These are phyloP conservation scores for Hypoxylon intermedium DNA, from an alignment of 495 filamentous ascomycete species.

Conservation along the genomic window DNA sequence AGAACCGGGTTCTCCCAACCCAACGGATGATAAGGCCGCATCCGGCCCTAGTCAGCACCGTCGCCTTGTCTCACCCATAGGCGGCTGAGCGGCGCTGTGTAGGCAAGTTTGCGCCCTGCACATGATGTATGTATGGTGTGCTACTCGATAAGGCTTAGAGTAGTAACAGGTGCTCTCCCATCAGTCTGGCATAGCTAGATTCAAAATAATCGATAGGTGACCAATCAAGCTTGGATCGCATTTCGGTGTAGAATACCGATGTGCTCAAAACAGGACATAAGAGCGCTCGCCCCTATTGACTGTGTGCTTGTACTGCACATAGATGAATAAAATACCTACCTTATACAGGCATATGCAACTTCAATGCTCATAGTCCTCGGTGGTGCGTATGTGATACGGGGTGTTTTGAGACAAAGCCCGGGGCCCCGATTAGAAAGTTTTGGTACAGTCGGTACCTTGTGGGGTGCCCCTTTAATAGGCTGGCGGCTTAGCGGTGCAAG, in stretches of 20 bases:
- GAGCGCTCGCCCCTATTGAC: too few relatives aligned
- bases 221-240: too few relatives aligned
- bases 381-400: too few relatives aligned
- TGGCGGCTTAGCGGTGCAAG: slow-evolving; percentile 1
- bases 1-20: slow-evolving; percentile 2
- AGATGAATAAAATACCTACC: too few relatives aligned
- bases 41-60: slow-evolving; percentile 18
- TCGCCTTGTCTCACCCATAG: slow-evolving; percentile 10
- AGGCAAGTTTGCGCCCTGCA: slow-evolving; percentile 13
- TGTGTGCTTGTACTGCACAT: too few relatives aligned
- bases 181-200: too few relatives aligned
- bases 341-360: background rate
- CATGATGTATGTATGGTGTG: background rate
- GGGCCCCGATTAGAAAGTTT: slow-evolving; percentile 17
- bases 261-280: too few relatives aligned
- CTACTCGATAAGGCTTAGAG: too few relatives aligned
- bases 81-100: slow-evolving; percentile 22
- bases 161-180: too few relatives aligned
- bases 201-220: too few relatives aligned
- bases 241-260: too few relatives aligned
- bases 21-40: slow-evolving; percentile 13
- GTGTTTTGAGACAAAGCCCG: slow-evolving; percentile 26
- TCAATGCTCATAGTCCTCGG: too few relatives aligned
- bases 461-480: background rate
- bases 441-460: slow-evolving; percentile 2